Evolutionary conservation across 116 monocot species (phyloP).

Genomic region (Papilionanthe hybrid): DNA sequence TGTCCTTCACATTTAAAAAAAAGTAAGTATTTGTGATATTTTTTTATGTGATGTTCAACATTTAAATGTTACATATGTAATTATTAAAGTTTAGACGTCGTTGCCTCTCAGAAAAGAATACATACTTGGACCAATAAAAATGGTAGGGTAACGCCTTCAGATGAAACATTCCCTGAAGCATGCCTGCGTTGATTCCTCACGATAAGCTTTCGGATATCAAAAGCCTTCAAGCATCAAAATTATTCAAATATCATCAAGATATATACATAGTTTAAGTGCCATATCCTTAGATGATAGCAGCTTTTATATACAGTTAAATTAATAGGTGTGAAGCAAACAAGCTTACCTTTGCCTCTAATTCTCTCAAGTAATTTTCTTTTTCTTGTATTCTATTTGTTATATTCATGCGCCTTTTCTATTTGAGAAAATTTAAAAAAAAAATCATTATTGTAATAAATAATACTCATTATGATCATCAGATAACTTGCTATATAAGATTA

Average conservation of each 20-base stretch:
- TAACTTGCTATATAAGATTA: not conserved
- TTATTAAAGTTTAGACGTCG: not conserved
- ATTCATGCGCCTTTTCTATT: constrained; percentile 32
- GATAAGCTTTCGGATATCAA: constrained; percentile 36
- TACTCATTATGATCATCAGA: not conserved
- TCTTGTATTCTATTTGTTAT: constrained; percentile 32
- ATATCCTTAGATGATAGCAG: not conserved
- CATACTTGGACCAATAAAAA: constrained; percentile 59
- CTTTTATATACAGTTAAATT: not conserved
- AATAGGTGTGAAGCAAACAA: not conserved
- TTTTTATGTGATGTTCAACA: too few species aligned
- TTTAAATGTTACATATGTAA: too few species aligned
- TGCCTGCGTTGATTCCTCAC: constrained; percentile 32
- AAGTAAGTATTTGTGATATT: too few species aligned
- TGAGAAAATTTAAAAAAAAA: constrained; percentile 5
- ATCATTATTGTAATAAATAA: not conserved
- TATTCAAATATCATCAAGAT: constrained; percentile 1
- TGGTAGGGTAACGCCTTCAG: constrained; percentile 46
- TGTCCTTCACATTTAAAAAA: too few species aligned
- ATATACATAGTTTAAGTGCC: not conserved
- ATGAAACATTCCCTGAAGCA: constrained; percentile 17
- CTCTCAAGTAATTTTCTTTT: constrained; percentile 46
- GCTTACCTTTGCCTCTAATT: constrained; percentile 54
- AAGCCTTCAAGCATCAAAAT: constrained; percentile 26
- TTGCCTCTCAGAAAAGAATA: constrained; percentile 8